Conservation (phyloP, 305 asterid species). For the Ajuga reptans region DNA sequence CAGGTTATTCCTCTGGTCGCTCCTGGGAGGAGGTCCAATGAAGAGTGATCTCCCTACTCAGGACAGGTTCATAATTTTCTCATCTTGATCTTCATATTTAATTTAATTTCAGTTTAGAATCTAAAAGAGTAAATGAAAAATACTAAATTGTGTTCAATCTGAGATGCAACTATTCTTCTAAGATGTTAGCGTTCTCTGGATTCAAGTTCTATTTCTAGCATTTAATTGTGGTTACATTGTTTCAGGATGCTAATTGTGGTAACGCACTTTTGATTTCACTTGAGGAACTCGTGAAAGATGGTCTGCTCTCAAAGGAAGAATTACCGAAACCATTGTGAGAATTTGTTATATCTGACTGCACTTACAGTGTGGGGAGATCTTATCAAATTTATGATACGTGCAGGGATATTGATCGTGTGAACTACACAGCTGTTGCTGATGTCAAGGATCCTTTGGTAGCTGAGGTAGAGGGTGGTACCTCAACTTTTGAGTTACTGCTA, state of each 20-base stretch:
- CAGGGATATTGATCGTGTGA: slow-evolving; percentile 69
- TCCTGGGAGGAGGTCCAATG: slow-evolving; percentile 83
- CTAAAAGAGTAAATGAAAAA: neutral
- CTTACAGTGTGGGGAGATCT: slow-evolving; percentile 8
- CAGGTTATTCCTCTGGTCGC: slow-evolving; percentile 99
- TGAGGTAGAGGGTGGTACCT: slow-evolving; percentile 37
- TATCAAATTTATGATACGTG: slow-evolving; percentile 15
- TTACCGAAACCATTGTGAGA: slow-evolving; percentile 87
- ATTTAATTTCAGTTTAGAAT: neutral
- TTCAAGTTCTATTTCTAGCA: neutral
- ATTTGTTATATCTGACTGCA: neutral
- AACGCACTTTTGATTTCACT: slow-evolving; percentile 87
- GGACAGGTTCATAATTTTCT: slow-evolving; percentile 60
- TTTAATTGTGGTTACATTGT: slow-evolving; percentile 8
- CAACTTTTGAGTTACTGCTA: slow-evolving; percentile 9
- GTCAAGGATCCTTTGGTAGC: slow-evolving; percentile 78
- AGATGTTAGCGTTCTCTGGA: neutral
- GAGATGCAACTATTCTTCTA: neutral
- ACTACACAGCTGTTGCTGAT: slow-evolving; percentile 57
- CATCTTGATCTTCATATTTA: neutral
- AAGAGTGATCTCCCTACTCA: slow-evolving; percentile 91
- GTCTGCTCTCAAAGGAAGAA: slow-evolving; percentile 64
- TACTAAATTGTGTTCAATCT: neutral
- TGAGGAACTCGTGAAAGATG: slow-evolving; percentile 85
- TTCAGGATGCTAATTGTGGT: slow-evolving; percentile 98